phyloP scores from a whole-genome alignment of 805 yeast genomes.

The Candida ovalis region DNA sequence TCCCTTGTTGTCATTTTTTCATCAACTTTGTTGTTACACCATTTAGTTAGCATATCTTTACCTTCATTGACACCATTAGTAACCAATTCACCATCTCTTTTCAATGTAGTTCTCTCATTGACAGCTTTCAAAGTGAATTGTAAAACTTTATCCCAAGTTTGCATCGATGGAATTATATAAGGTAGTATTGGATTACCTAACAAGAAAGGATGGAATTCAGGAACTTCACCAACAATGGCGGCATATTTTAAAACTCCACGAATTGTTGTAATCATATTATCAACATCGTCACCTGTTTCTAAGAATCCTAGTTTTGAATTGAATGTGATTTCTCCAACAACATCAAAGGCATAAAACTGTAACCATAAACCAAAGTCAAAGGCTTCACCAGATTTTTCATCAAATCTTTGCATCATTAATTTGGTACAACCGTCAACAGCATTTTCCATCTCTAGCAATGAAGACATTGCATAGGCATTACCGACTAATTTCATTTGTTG shows the following conservation, averaged over 20 bases:
- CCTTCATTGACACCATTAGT: constrained; percentile 15
- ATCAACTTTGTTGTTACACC: constrained; percentile 16
- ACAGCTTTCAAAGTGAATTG: constrained; percentile 13
- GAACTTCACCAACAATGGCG: constrained; percentile 13
- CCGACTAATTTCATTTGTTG: constrained; percentile 16
- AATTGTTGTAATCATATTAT: constrained; percentile 12
- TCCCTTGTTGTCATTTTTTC: constrained; percentile 17
- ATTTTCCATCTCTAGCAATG: constrained; percentile 14
- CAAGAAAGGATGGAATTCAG: constrained; percentile 13
- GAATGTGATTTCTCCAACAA: constrained; percentile 17
- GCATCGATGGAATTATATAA: constrained; percentile 13
- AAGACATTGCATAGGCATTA: constrained; percentile 12
- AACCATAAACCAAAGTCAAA: constrained; percentile 16
- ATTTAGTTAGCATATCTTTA: constrained; percentile 15
- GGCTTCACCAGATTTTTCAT: not conserved
- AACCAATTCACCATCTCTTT: constrained; percentile 15
- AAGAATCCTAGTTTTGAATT: constrained; percentile 13
- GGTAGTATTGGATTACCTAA: constrained; percentile 17
- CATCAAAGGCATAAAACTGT: constrained; percentile 18
- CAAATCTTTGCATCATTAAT: constrained; percentile 10
- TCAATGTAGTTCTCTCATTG: constrained; percentile 11
- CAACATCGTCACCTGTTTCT: constrained; percentile 14
- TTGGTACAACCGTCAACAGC: constrained; percentile 15
- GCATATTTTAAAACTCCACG: constrained; percentile 15
- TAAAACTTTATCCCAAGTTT: constrained; percentile 17